Base-by-base conservation (phyloP, 495 filamentous ascomycete species). In the Aspergillus indologenus region DNA sequence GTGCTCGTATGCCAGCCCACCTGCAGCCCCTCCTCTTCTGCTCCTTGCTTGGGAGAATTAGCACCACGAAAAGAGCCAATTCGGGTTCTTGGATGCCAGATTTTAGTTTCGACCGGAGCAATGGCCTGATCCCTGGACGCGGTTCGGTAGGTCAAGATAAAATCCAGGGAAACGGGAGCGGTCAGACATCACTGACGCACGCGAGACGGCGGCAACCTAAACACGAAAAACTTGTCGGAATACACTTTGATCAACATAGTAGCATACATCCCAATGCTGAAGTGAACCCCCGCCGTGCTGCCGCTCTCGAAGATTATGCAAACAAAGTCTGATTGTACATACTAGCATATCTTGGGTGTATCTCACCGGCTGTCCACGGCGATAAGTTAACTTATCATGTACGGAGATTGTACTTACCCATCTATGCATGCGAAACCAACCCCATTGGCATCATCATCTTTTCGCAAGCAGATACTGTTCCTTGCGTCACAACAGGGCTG, bases 201-300 rank as follows among this genome's bases (percentile, higher is more conserved):
- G 56, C 61, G 52, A 63, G 56, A 61, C 51, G 49, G 53, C 58
- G 52, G 59, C 58, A 65, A 59, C 51, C 51, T 61, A 54, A 60
- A 59, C 34, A 40, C 12, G 34, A 15, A 9, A n/a, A 40, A 29
- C 26, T 40, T 15, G 5, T 40, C 12, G 6, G 5, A 40, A 9
- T 40, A 2, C 34, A 40, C 34, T 55, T 48, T 40, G 56, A 56
- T 59, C 45, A 57, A 26, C 58, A 20, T 4, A 29, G n/a, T 24
- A 20, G 29, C 29, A 18, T 31, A 19, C 24, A 29, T 31, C 6
- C 12, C 5, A 4, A 40, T 8, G 5, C 34, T 40, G 34, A 8
- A 15, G 34, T 40, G 34, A 7, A 40, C 12, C 34, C 12, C 34
- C 12, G 34, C 34, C 34, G 5, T 40, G 12, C 34, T 11, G 12